Conservation (phyloP, 2,329 filamentous ascomycete species). For the Polytolypa hystricis region DNA sequence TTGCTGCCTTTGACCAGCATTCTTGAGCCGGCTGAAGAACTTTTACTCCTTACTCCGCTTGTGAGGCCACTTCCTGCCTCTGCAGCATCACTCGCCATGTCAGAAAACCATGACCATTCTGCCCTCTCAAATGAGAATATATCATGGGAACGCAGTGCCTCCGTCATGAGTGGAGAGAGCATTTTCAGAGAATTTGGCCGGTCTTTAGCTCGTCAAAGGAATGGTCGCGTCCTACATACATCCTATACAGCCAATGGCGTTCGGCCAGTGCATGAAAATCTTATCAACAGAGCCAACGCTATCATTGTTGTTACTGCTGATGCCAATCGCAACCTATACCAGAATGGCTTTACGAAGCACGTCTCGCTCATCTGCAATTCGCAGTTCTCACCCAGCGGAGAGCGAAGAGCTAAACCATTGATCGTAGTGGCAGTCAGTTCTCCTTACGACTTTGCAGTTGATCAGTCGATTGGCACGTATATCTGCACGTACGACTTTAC, state of each 20-base stretch:
- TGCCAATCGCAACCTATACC: slow-evolving; percentile 86
- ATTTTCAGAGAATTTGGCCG: slow-evolving; percentile 85
- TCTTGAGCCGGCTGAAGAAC: slow-evolving; percentile 72
- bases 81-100: slow-evolving; percentile 59
- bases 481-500: slow-evolving; percentile 96
- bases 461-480: slow-evolving; percentile 80
- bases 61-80: slow-evolving; percentile 90
- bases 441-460: slow-evolving; percentile 92
- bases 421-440: slow-evolving; percentile 90
- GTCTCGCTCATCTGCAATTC: slow-evolving; percentile 77
- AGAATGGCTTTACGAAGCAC: slow-evolving; percentile 90
- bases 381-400: slow-evolving; percentile 27
- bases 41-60: slow-evolving; percentile 78
- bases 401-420: slow-evolving; percentile 54
- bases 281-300: slow-evolving; percentile 77
- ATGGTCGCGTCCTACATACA: slow-evolving; percentile 79
- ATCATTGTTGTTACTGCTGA: slow-evolving; percentile 89
- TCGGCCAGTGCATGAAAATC: slow-evolving; percentile 80
- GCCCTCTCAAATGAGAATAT: slow-evolving; percentile 42
- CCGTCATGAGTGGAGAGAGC: slow-evolving; percentile 80
- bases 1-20: slow-evolving; percentile 72
- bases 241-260: slow-evolving; percentile 93
- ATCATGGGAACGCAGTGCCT: slow-evolving; percentile 46
- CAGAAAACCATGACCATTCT: slow-evolving; percentile 33
- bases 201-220: slow-evolving; percentile 73